phyloP scores from a whole-genome alignment of 768 basidiomycete species.

The Termitomyces sp. region DNA sequence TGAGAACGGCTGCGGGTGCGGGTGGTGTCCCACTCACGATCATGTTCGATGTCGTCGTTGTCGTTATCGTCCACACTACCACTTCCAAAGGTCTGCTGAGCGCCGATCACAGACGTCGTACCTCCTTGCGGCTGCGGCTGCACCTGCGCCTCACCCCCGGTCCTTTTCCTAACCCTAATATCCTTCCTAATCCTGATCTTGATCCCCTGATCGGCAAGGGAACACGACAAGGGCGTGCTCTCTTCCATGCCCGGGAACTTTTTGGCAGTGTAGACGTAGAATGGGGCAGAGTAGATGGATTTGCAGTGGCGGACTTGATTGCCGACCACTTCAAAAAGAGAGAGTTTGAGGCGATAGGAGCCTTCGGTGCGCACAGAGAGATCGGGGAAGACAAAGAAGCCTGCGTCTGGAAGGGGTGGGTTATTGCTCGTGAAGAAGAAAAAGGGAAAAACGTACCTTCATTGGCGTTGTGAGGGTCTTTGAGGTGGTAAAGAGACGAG shows the following conservation, averaged over 20 bases:
- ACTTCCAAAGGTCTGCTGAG: slow-evolving; percentile 22
- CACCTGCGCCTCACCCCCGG: slow-evolving; percentile 15
- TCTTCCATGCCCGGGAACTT: slow-evolving; percentile 98
- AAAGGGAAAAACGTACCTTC: slow-evolving; percentile 29
- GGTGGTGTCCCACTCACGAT: not conserved
- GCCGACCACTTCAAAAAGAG: slow-evolving; percentile 87
- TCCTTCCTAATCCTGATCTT: slow-evolving; percentile 94
- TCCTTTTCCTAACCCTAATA: slow-evolving; percentile 77
- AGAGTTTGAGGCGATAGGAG: slow-evolving; percentile 70
- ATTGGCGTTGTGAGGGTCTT: slow-evolving; percentile 57
- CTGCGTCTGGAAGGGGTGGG: slow-evolving; percentile 56
- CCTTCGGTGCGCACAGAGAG: slow-evolving; percentile 91
- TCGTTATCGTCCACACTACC: not conserved
- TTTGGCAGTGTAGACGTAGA: slow-evolving; percentile 95
- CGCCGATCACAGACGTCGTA: not conserved
- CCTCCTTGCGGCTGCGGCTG: too few species aligned
- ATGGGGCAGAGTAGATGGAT: slow-evolving; percentile 82
- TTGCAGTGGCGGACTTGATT: slow-evolving; percentile 89
- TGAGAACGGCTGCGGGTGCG: too few species aligned
- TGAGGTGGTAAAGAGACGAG: slow-evolving; percentile 87
- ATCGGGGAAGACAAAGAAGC: slow-evolving; percentile 97
- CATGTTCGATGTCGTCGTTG: slow-evolving; percentile 7
- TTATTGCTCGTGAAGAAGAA: not conserved
- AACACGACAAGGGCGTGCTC: slow-evolving; percentile 84
- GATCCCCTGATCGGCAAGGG: slow-evolving; percentile 93